Conservation (phyloP, 768 basidiomycete species). For the Mrakia blollopis region DNA sequence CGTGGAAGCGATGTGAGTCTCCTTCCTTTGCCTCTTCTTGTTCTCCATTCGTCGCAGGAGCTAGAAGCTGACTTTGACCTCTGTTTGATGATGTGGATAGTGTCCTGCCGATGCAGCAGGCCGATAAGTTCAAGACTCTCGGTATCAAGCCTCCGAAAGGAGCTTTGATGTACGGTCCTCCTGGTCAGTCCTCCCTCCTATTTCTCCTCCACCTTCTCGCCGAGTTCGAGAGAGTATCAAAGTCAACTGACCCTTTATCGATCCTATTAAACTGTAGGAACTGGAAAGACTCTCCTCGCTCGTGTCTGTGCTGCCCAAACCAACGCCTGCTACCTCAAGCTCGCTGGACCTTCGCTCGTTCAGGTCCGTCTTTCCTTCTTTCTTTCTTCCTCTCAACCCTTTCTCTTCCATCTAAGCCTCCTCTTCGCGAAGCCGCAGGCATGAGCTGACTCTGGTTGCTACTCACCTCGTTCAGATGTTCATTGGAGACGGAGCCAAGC, state of each 20-base stretch:
- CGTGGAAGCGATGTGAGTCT: constrained; percentile 75
- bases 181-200: constrained; percentile 55
- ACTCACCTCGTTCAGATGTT: constrained; percentile 61
- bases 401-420: not conserved
- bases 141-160: constrained; percentile 98
- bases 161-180: constrained; percentile 97
- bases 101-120: constrained; percentile 96
- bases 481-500: constrained; percentile 97
- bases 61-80: not conserved
- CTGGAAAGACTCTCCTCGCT: constrained; percentile 95
- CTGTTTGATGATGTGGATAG: constrained; percentile 28
- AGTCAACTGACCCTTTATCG: not conserved
- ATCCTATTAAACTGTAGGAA: constrained; percentile 52
- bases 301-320: constrained; percentile 97
- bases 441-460: not conserved
- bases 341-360: constrained; percentile 94
- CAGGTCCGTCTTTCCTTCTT: constrained; percentile 50
- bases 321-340: constrained; percentile 94
- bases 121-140: constrained; percentile 96
- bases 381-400: not conserved
- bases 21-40: not conserved
- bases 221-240: too few species aligned
- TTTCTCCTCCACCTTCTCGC: not conserved
- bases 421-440: not conserved
- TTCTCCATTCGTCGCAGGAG: not conserved